Evolutionary conservation across 176 grass and related monocot species (phyloP).

Genomic region (Cymbopogon citratus): DNA sequence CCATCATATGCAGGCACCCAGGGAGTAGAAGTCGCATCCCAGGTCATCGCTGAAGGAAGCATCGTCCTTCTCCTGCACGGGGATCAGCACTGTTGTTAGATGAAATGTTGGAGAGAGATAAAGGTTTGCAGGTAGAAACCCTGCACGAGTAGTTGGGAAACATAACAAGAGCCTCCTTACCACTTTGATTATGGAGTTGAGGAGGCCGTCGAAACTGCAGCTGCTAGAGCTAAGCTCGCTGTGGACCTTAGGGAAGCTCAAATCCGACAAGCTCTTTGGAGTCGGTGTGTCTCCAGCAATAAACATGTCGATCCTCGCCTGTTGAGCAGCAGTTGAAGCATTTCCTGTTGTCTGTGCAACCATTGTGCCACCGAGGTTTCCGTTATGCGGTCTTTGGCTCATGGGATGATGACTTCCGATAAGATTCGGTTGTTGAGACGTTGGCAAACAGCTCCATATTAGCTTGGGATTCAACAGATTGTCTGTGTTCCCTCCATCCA

Average conservation of each 20-base stretch:
- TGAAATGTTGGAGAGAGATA: not conserved
- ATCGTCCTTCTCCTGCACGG: constrained; percentile 76
- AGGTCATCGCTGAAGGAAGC: constrained; percentile 54
- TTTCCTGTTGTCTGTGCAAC: constrained; percentile 29
- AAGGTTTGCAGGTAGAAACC: not conserved
- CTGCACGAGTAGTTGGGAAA: not conserved
- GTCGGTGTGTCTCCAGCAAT: constrained; percentile 14
- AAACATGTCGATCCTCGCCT: constrained; percentile 38
- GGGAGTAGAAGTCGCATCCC: constrained; percentile 67
- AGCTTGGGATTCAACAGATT: constrained; percentile 42
- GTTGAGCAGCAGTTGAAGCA: constrained; percentile 16
- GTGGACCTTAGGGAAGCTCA: constrained; percentile 34
- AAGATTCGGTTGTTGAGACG: constrained; percentile 30
- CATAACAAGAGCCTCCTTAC: constrained; percentile 27
- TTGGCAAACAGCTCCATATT: constrained; percentile 40
- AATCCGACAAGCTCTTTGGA: constrained; percentile 39
- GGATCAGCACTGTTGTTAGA: not conserved
- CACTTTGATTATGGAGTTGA: constrained; percentile 85
- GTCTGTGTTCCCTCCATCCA: constrained; percentile 24
- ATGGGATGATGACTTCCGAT: constrained; percentile 18
- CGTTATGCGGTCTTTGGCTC: constrained; percentile 33
- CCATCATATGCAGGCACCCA: constrained; percentile 77
- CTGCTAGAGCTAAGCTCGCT: constrained; percentile 52
- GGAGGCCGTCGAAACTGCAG: constrained; percentile 66
- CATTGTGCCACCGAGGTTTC: constrained; percentile 23